Conservation (phyloP, 345 rosid species). For the Lepidium didymum region DNA sequence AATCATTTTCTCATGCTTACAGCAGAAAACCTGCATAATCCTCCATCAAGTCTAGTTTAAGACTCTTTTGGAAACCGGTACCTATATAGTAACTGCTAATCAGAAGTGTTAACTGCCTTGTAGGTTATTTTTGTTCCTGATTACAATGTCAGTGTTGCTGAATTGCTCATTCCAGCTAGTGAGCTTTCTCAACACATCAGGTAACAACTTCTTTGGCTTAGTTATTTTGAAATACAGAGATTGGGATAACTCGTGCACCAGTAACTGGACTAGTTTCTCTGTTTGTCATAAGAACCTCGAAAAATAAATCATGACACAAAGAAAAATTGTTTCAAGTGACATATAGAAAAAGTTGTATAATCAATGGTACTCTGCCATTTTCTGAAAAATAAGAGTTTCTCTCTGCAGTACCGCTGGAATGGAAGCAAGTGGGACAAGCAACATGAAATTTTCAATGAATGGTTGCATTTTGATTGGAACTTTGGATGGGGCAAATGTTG, state of each 20-base stretch:
- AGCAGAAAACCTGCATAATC: background rate
- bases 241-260: background rate
- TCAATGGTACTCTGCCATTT: background rate
- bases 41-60: background rate
- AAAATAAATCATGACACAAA: background rate
- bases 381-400: background rate
- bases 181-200: conserved; percentile 87
- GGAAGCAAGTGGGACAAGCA: conserved; percentile 97
- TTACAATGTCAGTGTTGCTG: conserved; percentile 84
- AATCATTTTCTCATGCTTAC: background rate
- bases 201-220: conserved; percentile 26
- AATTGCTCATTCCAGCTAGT: conserved; percentile 76
- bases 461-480: conserved; percentile 78
- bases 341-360: background rate
- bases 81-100: background rate
- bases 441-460: conserved; percentile 90
- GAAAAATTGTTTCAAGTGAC: background rate
- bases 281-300: background rate
- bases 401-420: conserved; percentile 73
- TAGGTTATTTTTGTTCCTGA: conserved; percentile 77
- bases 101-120: conserved; percentile 1
- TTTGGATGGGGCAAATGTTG: conserved; percentile 83
- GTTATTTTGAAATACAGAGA: background rate
- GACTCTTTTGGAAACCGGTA: background rate
- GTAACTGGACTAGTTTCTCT: background rate